These are phyloP conservation scores for Jackrogersella multiformis DNA, from an alignment of 495 filamentous ascomycete species.

Conservation along the genomic window DNA sequence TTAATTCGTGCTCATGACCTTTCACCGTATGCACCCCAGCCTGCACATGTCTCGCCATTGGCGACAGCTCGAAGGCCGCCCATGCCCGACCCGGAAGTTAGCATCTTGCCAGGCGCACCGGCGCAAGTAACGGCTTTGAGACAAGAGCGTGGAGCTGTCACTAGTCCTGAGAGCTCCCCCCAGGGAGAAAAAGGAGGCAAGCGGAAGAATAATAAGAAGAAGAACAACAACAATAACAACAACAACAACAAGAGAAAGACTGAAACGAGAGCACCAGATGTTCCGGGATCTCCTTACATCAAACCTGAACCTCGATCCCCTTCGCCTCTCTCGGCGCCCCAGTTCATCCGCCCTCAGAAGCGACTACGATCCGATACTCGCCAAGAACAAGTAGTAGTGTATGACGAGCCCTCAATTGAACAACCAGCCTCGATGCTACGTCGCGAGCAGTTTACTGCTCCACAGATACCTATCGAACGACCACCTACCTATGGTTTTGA, in stretches of 20 bases:
- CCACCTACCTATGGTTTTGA: constrained; percentile 36
- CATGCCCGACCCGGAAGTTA: constrained; percentile 50
- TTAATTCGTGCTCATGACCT: constrained; percentile 59
- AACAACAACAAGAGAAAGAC: constrained; percentile 63
- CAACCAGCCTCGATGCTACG: constrained; percentile 33
- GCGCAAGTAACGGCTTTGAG: constrained; percentile 62
- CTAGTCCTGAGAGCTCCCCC: constrained; percentile 63
- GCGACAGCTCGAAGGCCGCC: constrained; percentile 69
- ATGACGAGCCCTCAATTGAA: constrained; percentile 55
- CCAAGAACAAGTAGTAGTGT: constrained; percentile 50
- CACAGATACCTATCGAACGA: constrained; percentile 33
- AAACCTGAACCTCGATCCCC: constrained; percentile 90
- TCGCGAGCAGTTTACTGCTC: constrained; percentile 30
- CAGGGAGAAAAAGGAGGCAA: constrained; percentile 50
- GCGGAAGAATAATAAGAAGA: constrained; percentile 59
- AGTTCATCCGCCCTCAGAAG: constrained; percentile 59
- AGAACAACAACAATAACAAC: constrained; percentile 59
- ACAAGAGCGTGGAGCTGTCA: constrained; percentile 51
- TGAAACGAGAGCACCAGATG: constrained; percentile 51
- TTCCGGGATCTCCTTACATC: constrained; percentile 67
- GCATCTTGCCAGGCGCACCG: constrained; percentile 49
- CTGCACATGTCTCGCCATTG: constrained; percentile 81
- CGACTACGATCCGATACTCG: constrained; percentile 62
- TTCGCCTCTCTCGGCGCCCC: constrained; percentile 70
- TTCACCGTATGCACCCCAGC: constrained; percentile 82